These are phyloP conservation scores for Paramyrothecium sp. DNA, from an alignment of 2,329 filamentous ascomycete genomes.

Conservation along the genomic window DNA sequence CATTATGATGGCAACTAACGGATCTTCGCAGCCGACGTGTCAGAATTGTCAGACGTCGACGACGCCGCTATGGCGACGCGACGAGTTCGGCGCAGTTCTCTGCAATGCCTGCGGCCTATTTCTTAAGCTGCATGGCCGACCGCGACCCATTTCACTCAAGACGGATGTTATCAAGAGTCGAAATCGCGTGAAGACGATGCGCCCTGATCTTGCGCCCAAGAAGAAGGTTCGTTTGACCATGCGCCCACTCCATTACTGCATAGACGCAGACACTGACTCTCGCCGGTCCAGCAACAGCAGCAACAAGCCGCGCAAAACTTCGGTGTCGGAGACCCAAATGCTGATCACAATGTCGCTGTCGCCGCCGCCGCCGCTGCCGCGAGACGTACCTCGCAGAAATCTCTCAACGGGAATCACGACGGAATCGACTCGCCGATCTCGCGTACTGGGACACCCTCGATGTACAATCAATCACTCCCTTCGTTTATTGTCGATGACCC, in stretches of 20 bases:
- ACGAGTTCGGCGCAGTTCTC: slow-evolving; percentile 91
- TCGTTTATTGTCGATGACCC: slow-evolving; percentile 76
- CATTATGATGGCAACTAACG: slow-evolving; percentile 54
- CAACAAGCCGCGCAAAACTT: slow-evolving; percentile 40
- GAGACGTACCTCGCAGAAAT: slow-evolving; percentile 67
- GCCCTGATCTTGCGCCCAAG: slow-evolving; percentile 74
- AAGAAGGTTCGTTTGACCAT: slow-evolving; percentile 68
- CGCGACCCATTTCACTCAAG: slow-evolving; percentile 93
- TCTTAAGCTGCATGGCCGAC: slow-evolving; percentile 90
- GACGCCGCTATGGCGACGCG: slow-evolving; percentile 94
- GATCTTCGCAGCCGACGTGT: slow-evolving; percentile 83
- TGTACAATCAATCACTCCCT: slow-evolving; percentile 73
- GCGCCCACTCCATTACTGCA: background rate
- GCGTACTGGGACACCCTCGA: slow-evolving; percentile 73
- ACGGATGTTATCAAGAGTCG: slow-evolving; percentile 99
- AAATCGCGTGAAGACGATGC: slow-evolving; percentile 90
- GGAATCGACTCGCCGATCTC: slow-evolving; percentile 77
- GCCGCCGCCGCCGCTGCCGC: slow-evolving; percentile 52
- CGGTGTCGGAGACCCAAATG: slow-evolving; percentile 49
- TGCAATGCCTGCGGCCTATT: slow-evolving; percentile 99
- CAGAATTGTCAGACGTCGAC: slow-evolving; percentile 96
- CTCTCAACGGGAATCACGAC: slow-evolving; percentile 69
- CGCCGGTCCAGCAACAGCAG: slow-evolving; percentile 22
- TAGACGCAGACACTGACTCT: background rate
- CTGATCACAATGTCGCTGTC: slow-evolving; percentile 54